These are phyloP conservation scores for Fusarium sp. DNA, from an alignment of 2,329 filamentous ascomycete species.

Conservation along the genomic window DNA sequence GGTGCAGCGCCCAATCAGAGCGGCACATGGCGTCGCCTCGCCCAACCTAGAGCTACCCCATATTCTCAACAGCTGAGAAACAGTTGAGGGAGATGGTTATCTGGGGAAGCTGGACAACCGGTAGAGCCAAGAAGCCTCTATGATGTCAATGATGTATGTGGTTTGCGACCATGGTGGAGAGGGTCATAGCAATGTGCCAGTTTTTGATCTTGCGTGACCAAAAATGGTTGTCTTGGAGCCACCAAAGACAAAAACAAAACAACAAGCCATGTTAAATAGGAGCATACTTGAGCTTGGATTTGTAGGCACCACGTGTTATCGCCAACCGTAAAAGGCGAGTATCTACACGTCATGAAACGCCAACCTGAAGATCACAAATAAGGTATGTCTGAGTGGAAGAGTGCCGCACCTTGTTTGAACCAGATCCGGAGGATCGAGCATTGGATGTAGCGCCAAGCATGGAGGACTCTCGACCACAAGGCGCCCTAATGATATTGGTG, in stretches of 20 bases:
- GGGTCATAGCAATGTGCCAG: neutral
- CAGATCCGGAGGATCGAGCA: slow-evolving; percentile 26
- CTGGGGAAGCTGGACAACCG: neutral
- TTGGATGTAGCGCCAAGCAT: slow-evolving; percentile 12
- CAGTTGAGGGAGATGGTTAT: neutral
- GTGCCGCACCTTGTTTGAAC: slow-evolving; percentile 30
- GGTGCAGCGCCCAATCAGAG: slow-evolving; percentile 4
- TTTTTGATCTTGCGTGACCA: neutral
- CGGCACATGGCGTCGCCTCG: slow-evolving; percentile 1
- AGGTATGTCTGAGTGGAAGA: slow-evolving; percentile 20
- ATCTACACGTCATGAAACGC: slow-evolving; percentile 39
- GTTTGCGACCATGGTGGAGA: neutral
- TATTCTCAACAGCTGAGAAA: neutral
- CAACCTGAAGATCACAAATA: slow-evolving; percentile 13
- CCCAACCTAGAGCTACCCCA: slow-evolving; percentile 3
- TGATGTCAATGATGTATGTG: neutral
- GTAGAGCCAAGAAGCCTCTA: neutral
- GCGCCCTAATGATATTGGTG: neutral
- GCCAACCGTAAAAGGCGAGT: slow-evolving; percentile 3
- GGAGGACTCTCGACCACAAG: slow-evolving; percentile 1
- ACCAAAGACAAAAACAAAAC: neutral
- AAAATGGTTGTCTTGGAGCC: neutral
- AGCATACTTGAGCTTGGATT: neutral
- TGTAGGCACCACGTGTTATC: slow-evolving; percentile 33
- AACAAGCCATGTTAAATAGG: neutral